Conservation (phyloP, 257 asterid species). For the Solanum lycopersicoides region DNA sequence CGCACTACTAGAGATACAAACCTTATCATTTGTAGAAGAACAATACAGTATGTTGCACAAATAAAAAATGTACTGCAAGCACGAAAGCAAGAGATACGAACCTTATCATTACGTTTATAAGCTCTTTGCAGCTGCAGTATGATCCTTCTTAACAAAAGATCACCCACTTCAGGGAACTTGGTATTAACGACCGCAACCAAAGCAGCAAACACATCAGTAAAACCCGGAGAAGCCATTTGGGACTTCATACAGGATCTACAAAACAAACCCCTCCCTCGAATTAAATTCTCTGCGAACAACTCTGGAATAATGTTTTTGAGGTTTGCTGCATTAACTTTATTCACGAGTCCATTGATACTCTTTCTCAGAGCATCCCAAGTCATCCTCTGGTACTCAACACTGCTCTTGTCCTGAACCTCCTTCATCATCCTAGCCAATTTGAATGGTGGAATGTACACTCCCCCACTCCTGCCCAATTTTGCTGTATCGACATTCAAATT, state of each 20-base stretch:
- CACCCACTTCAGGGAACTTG: constrained; percentile 88
- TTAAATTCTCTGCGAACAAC: constrained; percentile 78
- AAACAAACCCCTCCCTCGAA: constrained; percentile 81
- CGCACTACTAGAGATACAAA: not conserved
- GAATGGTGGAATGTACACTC: constrained; percentile 82
- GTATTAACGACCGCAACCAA: constrained; percentile 84
- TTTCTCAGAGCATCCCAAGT: constrained; percentile 92
- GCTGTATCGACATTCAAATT: constrained; percentile 13
- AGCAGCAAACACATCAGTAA: constrained; percentile 86
- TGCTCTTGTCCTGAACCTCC: constrained; percentile 68
- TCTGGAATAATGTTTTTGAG: constrained; percentile 81
- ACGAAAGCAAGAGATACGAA: not conserved
- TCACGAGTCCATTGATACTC: constrained; percentile 88
- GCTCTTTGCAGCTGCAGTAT: constrained; percentile 71
- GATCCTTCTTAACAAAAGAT: constrained; percentile 66
- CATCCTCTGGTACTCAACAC: constrained; percentile 80
- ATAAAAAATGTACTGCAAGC: not conserved
- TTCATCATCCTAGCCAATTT: constrained; percentile 76
- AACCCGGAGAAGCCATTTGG: constrained; percentile 91
- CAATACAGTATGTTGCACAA: not conserved
- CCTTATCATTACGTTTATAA: constrained; percentile 80
- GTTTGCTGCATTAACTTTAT: constrained; percentile 76
- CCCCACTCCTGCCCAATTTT: constrained; percentile 66
- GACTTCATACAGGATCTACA: constrained; percentile 95
- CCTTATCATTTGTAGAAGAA: not conserved